Base-by-base conservation (phyloP, 2,329 filamentous ascomycete species). In the Colletotrichum incanum region DNA sequence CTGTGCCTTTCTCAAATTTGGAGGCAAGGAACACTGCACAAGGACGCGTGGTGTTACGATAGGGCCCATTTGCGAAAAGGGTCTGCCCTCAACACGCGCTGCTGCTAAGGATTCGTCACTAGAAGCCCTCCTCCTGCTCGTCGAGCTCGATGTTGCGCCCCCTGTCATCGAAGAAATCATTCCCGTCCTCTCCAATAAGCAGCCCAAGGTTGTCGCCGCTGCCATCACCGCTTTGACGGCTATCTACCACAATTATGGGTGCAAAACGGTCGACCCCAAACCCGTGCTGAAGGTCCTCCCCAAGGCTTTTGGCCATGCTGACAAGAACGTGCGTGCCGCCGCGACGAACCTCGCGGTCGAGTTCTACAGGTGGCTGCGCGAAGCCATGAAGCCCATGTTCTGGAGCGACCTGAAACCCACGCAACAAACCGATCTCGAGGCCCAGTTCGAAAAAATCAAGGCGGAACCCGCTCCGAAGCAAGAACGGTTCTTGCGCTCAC, bases 341-440 rank as follows among this genome's bases (percentile, higher is more conserved):
- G 95, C 95, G 37, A 96, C 96, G 58, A 95, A 93, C 76, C 86
- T 99, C 69, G 93, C 96, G 0, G 94, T 98, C 59, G 97, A 99
- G 80, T 90, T 99, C 70, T 99, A 99, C 83, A 89, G 96, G 82
- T 99, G 97, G 96, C 87, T 99, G 43, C 93, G 96, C 76, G 96
- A 99, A 75, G 96, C 96, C 14, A 98, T 99, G 92, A 99, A 99
- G 81, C 94, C 96, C 47, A 93, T 98, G 83, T 98, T 99, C 81
- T 99, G 96, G 95, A 91, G 89, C 55, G 96, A 99, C 71, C 83
- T 99, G 73, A 99, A 99, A 81, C 93, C 96, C 0, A 96, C 97
- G 0, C 96, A 99, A 80, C 96, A 99, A 81, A 91, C 92, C 73
- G 97, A 99, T 79, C 85, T 99, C 68, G 97, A 99, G 79, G 93